Evolutionary conservation across 2,329 filamentous ascomycete genomes (phyloP).

Genomic region (Talaromyces rugulosus): DNA sequence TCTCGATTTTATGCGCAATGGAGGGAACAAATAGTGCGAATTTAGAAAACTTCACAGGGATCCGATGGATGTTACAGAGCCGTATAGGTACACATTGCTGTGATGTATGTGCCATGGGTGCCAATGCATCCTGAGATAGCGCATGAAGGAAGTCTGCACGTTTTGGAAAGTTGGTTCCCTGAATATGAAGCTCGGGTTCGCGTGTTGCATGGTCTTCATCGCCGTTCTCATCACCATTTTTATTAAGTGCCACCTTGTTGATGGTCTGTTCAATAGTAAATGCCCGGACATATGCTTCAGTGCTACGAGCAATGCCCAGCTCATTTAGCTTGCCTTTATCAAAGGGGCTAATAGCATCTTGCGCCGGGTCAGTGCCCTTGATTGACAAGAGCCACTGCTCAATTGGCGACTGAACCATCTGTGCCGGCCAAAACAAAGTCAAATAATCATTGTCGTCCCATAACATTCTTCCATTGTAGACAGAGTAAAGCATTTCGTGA

Average conservation of each 20-base stretch:
- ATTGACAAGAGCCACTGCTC: constrained; percentile 19
- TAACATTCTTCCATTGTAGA: constrained; percentile 17
- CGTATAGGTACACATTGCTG: constrained; percentile 16
- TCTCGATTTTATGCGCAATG: constrained; percentile 66
- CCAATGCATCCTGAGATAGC: constrained; percentile 14
- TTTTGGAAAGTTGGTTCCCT: constrained; percentile 27
- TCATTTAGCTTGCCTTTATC: constrained; percentile 2
- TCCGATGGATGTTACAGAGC: constrained; percentile 32
- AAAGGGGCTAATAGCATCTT: neutral
- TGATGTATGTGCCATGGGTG: constrained; percentile 17
- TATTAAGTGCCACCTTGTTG: constrained; percentile 11
- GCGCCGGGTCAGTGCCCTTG: constrained; percentile 9
- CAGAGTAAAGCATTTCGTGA: constrained; percentile 17
- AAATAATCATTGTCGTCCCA: constrained; percentile 16
- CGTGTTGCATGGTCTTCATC: neutral
- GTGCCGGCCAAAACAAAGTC: constrained; percentile 19
- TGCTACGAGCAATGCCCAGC: constrained; percentile 18
- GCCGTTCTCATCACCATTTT: constrained; percentile 1
- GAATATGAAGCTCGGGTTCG: constrained; percentile 18
- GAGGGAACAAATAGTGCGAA: constrained; percentile 65
- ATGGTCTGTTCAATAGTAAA: constrained; percentile 16
- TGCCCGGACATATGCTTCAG: constrained; percentile 15
- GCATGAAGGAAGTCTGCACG: constrained; percentile 30
- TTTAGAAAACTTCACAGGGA: constrained; percentile 44
- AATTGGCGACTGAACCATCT: constrained; percentile 6